A percentile compares a stretch with the other conserved stretches of the same genome.
Evolutionary conservation across 2,329 filamentous ascomycete genomes (phyloP).

Genomic region (Diplodia seriata): DNA sequence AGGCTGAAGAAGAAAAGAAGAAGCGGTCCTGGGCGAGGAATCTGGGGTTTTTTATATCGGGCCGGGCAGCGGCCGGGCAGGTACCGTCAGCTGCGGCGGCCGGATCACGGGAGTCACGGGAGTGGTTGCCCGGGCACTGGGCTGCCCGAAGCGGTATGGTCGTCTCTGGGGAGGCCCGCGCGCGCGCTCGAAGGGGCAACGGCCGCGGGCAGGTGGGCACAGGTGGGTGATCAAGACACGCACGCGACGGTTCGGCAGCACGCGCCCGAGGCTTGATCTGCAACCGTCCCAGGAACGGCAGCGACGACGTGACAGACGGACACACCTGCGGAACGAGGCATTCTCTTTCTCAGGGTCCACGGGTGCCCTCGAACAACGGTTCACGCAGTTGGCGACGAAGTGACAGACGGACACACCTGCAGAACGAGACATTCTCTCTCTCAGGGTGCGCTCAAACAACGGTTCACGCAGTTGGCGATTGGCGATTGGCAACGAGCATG

Average conservation of each 20-base stretch:
- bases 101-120: too few relatives aligned
- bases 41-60: not conserved
- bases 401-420: not conserved
- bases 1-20: constrained; percentile 1
- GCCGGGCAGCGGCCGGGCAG: too few relatives aligned
- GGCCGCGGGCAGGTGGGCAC: not conserved
- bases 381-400: not conserved
- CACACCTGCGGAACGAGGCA: not conserved
- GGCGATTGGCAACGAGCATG: not conserved
- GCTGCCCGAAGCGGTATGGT: not conserved
- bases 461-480: not conserved
- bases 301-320: not conserved
- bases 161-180: not conserved
- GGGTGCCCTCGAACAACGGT: too few relatives aligned
- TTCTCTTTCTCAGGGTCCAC: not conserved
- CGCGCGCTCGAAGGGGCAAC: not conserved
- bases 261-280: not conserved
- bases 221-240: not conserved
- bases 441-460: too few relatives aligned
- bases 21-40: not conserved
- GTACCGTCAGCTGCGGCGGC: too few relatives aligned
- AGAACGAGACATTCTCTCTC: not conserved
- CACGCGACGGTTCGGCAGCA: not conserved
- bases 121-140: not conserved
- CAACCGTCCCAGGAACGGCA: not conserved